phyloP scores from a whole-genome alignment of 306 rosid genomes.

The Lupinus albus region DNA sequence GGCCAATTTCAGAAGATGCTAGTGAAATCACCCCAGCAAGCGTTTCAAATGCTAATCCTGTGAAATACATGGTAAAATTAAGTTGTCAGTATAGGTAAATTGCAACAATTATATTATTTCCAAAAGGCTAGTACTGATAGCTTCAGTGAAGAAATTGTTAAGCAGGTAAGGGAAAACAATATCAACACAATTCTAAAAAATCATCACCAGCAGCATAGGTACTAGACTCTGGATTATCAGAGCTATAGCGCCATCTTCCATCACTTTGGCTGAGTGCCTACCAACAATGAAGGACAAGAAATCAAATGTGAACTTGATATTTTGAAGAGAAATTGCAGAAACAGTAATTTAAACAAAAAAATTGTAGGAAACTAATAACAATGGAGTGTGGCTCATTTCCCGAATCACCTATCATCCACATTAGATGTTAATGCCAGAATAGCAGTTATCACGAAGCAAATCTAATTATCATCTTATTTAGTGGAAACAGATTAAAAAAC shows the following conservation, averaged over 20 bases:
- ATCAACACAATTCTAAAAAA: slow-evolving; percentile 26
- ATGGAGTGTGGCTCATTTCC: slow-evolving; percentile 30
- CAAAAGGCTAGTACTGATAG: slow-evolving; percentile 8
- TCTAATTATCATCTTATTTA: slow-evolving; percentile 25
- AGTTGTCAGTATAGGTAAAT: background rate
- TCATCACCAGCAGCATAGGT: slow-evolving; percentile 95
- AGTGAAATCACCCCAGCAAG: slow-evolving; percentile 87
- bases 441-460: slow-evolving; percentile 36
- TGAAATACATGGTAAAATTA: slow-evolving; percentile 28
- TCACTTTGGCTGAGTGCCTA: slow-evolving; percentile 99
- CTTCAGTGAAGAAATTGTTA: background rate
- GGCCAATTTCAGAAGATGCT: slow-evolving; percentile 84
- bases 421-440: slow-evolving; percentile 32
- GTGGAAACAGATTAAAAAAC: slow-evolving; percentile 16
- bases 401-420: slow-evolving; percentile 23
- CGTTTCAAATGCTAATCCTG: slow-evolving; percentile 94
- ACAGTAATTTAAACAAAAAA: slow-evolving; percentile 1
- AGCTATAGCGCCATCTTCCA: slow-evolving; percentile 98
- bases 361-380: background rate
- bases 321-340: slow-evolving; percentile 4
- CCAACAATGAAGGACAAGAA: slow-evolving; percentile 39
- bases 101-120: slow-evolving; percentile 18
- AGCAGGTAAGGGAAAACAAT: slow-evolving; percentile 5
- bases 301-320: slow-evolving; percentile 29
- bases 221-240: slow-evolving; percentile 89